Conservation (phyloP, 352 stramenopile genomes). For the Phytophthora macrochlamydospora region DNA sequence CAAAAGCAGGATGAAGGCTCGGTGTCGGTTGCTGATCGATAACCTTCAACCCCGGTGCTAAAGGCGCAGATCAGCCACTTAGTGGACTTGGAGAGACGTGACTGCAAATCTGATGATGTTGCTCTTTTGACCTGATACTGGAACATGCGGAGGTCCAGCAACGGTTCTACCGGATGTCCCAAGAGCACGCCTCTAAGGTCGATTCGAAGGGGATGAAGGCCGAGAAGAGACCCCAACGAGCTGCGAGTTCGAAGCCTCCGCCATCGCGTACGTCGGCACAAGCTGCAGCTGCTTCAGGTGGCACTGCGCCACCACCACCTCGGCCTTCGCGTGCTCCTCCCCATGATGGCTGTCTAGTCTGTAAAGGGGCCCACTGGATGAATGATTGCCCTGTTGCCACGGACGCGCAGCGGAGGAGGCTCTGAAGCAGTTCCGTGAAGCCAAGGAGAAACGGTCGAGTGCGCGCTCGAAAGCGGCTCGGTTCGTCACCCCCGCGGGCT, state of each 20-base stretch:
- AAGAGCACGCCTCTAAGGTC: not conserved
- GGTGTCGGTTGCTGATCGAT: slow-evolving; percentile 2
- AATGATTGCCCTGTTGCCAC: slow-evolving; percentile 10
- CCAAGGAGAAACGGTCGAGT: not conserved
- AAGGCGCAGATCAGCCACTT: slow-evolving; percentile 5
- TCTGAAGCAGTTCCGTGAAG: not conserved
- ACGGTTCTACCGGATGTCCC: slow-evolving; percentile 2
- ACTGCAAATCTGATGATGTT: slow-evolving; percentile 13
- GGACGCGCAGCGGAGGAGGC: slow-evolving; percentile 4
- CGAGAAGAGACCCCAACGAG: not conserved
- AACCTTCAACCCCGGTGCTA: slow-evolving; percentile 2
- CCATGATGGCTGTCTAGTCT: slow-evolving; percentile 1
- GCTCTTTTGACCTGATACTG: slow-evolving; percentile 8
- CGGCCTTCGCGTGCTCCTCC: not conserved
- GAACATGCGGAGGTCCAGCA: slow-evolving; percentile 10
- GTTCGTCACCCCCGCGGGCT: not conserved
- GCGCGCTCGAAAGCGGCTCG: not conserved
- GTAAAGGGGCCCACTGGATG: slow-evolving; percentile 7
- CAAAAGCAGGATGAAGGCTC: slow-evolving; percentile 3
- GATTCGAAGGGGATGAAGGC: not conserved
- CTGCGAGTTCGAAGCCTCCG: not conserved
- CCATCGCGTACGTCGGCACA: too few species aligned
- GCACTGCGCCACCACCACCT: not conserved
- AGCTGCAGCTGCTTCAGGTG: not conserved
- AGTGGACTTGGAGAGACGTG: slow-evolving; percentile 5